These are phyloP conservation scores for Fusarium torulosum DNA, from an alignment of 2,329 filamentous ascomycete genomes.

Conservation along the genomic window DNA sequence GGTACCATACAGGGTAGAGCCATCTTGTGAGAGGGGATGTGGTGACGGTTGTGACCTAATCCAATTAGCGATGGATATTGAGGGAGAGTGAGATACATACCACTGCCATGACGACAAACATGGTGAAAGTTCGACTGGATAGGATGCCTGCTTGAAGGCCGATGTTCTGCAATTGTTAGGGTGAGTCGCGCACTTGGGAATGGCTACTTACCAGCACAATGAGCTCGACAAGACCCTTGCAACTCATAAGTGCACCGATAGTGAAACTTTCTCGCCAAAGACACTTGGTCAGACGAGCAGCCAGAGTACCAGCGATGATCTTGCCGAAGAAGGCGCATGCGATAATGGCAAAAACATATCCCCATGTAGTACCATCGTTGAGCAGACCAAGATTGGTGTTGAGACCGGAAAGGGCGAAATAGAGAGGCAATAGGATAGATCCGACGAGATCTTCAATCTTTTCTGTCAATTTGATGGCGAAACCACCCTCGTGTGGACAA, in stretches of 20 bases:
- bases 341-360: conserved; percentile 86
- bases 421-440: conserved; percentile 86
- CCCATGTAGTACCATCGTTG: conserved; percentile 86
- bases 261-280: conserved; percentile 92
- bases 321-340: conserved; percentile 86
- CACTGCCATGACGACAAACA: conserved; percentile 94
- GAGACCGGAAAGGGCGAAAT: conserved; percentile 92
- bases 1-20: conserved; percentile 78
- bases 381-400: conserved; percentile 89
- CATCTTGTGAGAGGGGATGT: conserved; percentile 81
- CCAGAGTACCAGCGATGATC: conserved; percentile 83
- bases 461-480: conserved; percentile 90
- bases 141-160: conserved; percentile 86
- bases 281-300: conserved; percentile 76
- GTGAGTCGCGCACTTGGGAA: rapidly evolving
- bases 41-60: conserved; percentile 77
- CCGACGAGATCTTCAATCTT: conserved; percentile 94
- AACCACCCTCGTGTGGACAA: conserved; percentile 89
- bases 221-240: conserved; percentile 93
- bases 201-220: conserved; percentile 81
- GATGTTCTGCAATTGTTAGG: conserved; percentile 65
- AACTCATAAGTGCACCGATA: conserved; percentile 94
- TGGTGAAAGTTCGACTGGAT: conserved; percentile 85
- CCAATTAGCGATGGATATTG: conserved; percentile 3
- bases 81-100: conserved; percentile 37